Evolutionary conservation across 805 yeast genomes (phyloP), one percentile per base, ranked within the genome.

Genomic region (Ogataea zsoltii): DNA sequence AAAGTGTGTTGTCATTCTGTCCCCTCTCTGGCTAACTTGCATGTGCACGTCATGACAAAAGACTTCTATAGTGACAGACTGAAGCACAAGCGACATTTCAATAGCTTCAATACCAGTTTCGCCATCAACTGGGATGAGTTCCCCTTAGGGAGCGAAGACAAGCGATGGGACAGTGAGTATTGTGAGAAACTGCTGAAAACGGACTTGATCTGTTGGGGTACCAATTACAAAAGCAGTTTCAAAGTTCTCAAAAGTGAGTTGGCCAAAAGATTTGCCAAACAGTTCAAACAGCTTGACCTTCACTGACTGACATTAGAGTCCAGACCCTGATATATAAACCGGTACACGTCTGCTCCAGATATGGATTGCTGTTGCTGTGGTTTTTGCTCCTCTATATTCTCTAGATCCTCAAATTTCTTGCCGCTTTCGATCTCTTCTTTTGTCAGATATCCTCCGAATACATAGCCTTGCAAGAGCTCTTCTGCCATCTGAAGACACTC

Each of bases 1-100:
- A 66, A 68, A 48, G 75, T 74, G 7, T 92, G 95, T 0, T 73
- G 86, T 19, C 96, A 88, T 63, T 63, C 85, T 4, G 74, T 74
- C 2, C 96, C 96, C 2, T 82, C 90, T 0, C 60, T 87, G 74
- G 65, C 63, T 32, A 85, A 88, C 59, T 55, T 87, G 36, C 96
- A 88, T 57, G 67, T 88, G 15, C 96, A 88, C 66, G 79, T 88
- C 18, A 71, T 88, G 38, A 80, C 90, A 0, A 69, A 67, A 39
- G 96, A 88, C 62, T 75, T 83, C 56, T 56, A 69, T 51, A 77
- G 86, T 9, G 66, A 65, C 0, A 56, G 69, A 19, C 45, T 87
- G 66, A 87, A 85, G 60, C 69, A 80, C 53, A 77, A 74, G 48
- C 74, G 71, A 44, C 96, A 88, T 62, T 87, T 79, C 62, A 82